These are phyloP conservation scores for Pythium periplocum DNA, from an alignment of 352 stramenopile genomes.

Conservation along the genomic window DNA sequence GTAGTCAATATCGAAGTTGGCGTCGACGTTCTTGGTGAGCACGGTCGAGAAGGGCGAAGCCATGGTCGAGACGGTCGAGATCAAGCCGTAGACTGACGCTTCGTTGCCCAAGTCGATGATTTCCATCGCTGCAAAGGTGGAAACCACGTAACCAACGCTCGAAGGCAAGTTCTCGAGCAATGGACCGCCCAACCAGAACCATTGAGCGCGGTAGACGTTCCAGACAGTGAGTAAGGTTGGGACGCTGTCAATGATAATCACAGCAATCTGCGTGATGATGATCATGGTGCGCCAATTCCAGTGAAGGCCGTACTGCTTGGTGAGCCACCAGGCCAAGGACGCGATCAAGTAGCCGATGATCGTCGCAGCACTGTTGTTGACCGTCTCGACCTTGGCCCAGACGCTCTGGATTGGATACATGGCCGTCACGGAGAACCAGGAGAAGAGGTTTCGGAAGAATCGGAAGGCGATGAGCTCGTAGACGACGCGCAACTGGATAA, in stretches of 20 bases:
- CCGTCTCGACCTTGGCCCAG: constrained; percentile 8
- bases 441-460: constrained; percentile 11
- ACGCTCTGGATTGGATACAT: constrained; percentile 3
- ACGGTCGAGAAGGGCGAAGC: constrained; percentile 5
- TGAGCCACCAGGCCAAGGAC: constrained; percentile 1
- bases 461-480: constrained; percentile 9
- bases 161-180: constrained; percentile 9
- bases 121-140: constrained; percentile 13
- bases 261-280: constrained; percentile 1
- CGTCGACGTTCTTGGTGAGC: constrained; percentile 10
- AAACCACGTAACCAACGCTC: constrained; percentile 13
- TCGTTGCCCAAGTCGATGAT: constrained; percentile 18
- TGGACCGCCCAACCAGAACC: constrained; percentile 10
- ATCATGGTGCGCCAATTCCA: constrained; percentile 13
- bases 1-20: constrained; percentile 6
- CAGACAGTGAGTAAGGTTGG: constrained; percentile 7
- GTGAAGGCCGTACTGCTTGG: constrained; percentile 8
- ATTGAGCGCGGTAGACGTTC: constrained; percentile 12
- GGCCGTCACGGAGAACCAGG: constrained; percentile 1
- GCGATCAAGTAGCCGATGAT: constrained; percentile 6
- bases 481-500: constrained; percentile 11
- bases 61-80: constrained; percentile 10
- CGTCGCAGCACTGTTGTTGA: constrained; percentile 6
- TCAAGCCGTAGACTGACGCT: constrained; percentile 10
- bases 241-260: constrained; percentile 6